phyloP scores from a whole-genome alignment of 495 filamentous ascomycete species.

The Neurospora discreta region DNA sequence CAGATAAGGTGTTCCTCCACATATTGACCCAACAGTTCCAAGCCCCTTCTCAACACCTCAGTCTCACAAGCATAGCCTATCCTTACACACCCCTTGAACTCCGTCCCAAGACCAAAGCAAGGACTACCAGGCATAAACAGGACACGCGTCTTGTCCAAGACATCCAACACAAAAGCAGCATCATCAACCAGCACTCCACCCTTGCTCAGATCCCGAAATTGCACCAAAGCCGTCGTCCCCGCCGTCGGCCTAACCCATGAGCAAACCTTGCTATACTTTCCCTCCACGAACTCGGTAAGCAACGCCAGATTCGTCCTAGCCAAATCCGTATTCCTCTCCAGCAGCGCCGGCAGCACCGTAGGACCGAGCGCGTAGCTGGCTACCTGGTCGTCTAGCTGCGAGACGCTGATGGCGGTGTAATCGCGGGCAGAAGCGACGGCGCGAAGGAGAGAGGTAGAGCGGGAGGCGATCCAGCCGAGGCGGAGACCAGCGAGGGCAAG shows the following conservation, averaged over 20 bases:
- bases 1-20: slow-evolving; percentile 28
- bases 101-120: slow-evolving; percentile 59
- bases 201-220: slow-evolving; percentile 37
- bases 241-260: slow-evolving; percentile 67
- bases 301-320: slow-evolving; percentile 60
- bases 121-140: slow-evolving; percentile 65
- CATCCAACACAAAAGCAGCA: slow-evolving; percentile 54
- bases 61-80: slow-evolving; percentile 73
- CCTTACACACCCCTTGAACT: slow-evolving; percentile 70
- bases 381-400: slow-evolving; percentile 69
- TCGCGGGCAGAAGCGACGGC: slow-evolving; percentile 56
- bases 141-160: slow-evolving; percentile 62
- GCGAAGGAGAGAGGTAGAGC: slow-evolving; percentile 50
- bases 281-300: slow-evolving; percentile 55
- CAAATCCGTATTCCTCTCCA: slow-evolving; percentile 58
- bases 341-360: slow-evolving; percentile 52
- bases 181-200: slow-evolving; percentile 61
- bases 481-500: slow-evolving; percentile 78
- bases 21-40: slow-evolving; percentile 52
- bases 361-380: slow-evolving; percentile 61
- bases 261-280: slow-evolving; percentile 47
- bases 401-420: slow-evolving; percentile 81
- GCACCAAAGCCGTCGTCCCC: slow-evolving; percentile 74
- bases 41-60: slow-evolving; percentile 52
- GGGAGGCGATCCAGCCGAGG: slow-evolving; percentile 72